Conservation (phyloP, 2,329 filamentous ascomycete genomes). For the Arthrobotrys conoides region DNA sequence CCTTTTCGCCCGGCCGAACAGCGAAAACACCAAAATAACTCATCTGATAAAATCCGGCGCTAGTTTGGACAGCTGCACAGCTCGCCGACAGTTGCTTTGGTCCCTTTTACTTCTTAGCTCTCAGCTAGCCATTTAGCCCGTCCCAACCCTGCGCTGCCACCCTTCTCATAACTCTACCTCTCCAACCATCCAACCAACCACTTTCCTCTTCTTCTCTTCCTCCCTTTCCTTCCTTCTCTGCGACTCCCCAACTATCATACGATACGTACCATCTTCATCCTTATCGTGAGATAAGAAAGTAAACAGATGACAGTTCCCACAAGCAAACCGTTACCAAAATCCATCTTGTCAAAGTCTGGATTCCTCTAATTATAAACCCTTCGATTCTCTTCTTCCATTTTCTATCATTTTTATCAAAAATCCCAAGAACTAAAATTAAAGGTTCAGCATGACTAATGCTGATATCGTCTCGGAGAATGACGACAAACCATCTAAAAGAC, state of each 20-base stretch:
- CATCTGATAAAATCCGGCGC: slow-evolving; percentile 50
- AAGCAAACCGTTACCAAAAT: slow-evolving; percentile 59
- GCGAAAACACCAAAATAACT: slow-evolving; percentile 43
- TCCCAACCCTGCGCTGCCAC: neutral
- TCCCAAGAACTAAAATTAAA: neutral
- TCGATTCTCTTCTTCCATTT: neutral
- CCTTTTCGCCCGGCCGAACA: neutral
- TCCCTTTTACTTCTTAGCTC: slow-evolving; percentile 5
- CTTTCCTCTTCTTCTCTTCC: neutral
- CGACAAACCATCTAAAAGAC: slow-evolving; percentile 64
- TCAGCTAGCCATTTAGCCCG: neutral
- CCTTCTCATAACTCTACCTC: neutral
- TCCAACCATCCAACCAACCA: neutral
- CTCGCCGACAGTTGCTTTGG: neutral
- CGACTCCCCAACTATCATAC: neutral
- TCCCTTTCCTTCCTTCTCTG: neutral
- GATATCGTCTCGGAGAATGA: slow-evolving; percentile 12
- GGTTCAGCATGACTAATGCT: slow-evolving; percentile 4
- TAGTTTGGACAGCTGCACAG: slow-evolving; percentile 9
- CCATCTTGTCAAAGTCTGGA: slow-evolving; percentile 57
- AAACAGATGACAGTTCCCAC: slow-evolving; percentile 51
- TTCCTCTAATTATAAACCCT: slow-evolving; percentile 45
- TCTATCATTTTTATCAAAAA: neutral
- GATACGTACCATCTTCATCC: neutral
- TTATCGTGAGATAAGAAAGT: neutral